These are phyloP conservation scores for Leucocoprinus birnbaumii DNA, from an alignment of 768 basidiomycete genomes.

Conservation along the genomic window DNA sequence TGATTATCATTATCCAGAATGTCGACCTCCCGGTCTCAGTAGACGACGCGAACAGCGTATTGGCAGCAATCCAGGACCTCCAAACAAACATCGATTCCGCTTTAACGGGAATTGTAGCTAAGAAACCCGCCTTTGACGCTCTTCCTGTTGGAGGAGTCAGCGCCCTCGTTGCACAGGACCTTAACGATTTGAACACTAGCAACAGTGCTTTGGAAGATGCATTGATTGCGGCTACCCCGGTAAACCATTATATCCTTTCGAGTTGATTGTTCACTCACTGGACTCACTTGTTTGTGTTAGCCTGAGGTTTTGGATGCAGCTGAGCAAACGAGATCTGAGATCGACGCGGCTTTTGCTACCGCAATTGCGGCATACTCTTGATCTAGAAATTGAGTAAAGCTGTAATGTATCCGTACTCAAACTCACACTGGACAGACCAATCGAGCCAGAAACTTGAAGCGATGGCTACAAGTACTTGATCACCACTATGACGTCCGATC, in stretches of 20 bases:
- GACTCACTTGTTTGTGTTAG: neutral
- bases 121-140: conserved; percentile 1
- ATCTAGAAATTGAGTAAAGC: too few relatives aligned
- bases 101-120: neutral
- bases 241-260: neutral
- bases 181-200: neutral
- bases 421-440: too few relatives aligned
- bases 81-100: neutral
- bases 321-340: neutral
- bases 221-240: neutral
- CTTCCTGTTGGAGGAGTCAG: neutral
- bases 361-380: neutral
- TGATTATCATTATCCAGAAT: neutral
- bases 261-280: neutral
- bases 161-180: neutral
- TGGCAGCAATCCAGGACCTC: conserved; percentile 1
- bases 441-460: too few relatives aligned
- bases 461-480: too few relatives aligned
- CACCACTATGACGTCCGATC: too few relatives aligned
- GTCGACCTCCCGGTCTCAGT: conserved; percentile 1
- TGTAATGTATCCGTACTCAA: too few relatives aligned
- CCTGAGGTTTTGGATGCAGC: neutral
- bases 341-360: neutral
- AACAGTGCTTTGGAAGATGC: neutral
- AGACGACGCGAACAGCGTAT: neutral